Evolutionary conservation across 306 rosid species (phyloP).

Genomic region (Cucurbita argyrosperma): DNA sequence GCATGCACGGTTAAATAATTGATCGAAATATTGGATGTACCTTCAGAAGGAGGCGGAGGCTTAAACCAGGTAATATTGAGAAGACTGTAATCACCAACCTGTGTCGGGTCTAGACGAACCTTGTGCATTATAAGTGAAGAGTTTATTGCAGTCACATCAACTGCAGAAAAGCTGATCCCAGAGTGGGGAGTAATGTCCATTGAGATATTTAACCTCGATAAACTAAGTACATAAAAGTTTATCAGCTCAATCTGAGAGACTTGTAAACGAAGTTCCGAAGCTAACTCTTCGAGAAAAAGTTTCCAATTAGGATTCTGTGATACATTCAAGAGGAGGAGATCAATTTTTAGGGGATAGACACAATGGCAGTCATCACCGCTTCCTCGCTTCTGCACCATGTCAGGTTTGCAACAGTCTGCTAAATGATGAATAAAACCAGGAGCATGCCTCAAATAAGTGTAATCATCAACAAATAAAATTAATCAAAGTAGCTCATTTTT

Average conservation of each 20-base stretch:
- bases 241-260: conserved; percentile 62
- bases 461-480: neutral
- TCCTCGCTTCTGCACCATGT: conserved; percentile 61
- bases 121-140: conserved; percentile 57
- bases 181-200: conserved; percentile 71
- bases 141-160: conserved; percentile 50
- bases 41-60: conserved; percentile 69
- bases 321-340: conserved; percentile 75
- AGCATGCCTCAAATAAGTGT: neutral
- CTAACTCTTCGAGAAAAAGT: conserved; percentile 49
- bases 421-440: conserved; percentile 11
- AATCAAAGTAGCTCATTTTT: neutral
- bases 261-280: conserved; percentile 46
- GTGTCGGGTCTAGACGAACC: conserved; percentile 42
- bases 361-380: conserved; percentile 56
- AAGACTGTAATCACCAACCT: conserved; percentile 70
- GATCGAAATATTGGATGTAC: conserved; percentile 19
- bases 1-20: neutral
- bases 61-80: conserved; percentile 74
- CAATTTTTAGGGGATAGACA: conserved; percentile 85
- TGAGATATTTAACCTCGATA: conserved; percentile 59
- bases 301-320: conserved; percentile 56
- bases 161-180: conserved; percentile 61
- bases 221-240: conserved; percentile 53
- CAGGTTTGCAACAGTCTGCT: conserved; percentile 71